phyloP scores from a whole-genome alignment of 306 rosid genomes.

The Hippophae tibetana region DNA sequence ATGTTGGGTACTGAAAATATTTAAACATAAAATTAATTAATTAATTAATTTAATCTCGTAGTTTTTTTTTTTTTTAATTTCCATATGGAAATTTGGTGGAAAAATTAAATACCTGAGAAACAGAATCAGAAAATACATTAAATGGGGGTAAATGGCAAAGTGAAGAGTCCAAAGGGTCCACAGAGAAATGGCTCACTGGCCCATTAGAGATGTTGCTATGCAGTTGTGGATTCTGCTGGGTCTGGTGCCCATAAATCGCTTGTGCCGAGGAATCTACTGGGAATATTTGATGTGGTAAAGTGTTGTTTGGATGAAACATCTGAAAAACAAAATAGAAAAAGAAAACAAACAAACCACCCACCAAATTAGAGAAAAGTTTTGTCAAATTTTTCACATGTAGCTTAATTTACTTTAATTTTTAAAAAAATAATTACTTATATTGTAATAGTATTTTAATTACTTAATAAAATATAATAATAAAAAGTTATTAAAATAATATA shows the following conservation, averaged over 20 bases:
- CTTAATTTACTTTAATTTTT: too few relatives aligned
- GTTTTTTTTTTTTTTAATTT: not conserved
- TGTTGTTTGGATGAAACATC: slow-evolving; percentile 57
- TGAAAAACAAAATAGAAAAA: slow-evolving; percentile 1
- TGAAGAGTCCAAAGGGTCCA: slow-evolving; percentile 56
- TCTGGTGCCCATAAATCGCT: slow-evolving; percentile 53
- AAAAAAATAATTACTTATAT: too few relatives aligned
- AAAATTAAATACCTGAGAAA: slow-evolving; percentile 44
- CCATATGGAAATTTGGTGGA: not conserved
- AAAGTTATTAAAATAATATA: too few relatives aligned
- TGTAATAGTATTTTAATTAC: too few relatives aligned
- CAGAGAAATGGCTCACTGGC: slow-evolving; percentile 32
- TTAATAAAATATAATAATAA: too few relatives aligned
- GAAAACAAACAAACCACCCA: slow-evolving; percentile 10
- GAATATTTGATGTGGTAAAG: slow-evolving; percentile 51
- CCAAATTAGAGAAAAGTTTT: slow-evolving; percentile 1
- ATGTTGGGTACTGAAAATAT: slow-evolving; percentile 46
- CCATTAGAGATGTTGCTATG: slow-evolving; percentile 44
- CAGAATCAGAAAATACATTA: slow-evolving; percentile 28
- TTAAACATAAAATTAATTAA: not conserved
- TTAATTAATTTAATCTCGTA: not conserved
- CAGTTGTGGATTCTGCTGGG: slow-evolving; percentile 40
- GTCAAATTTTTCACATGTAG: too few relatives aligned
- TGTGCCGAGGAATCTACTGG: slow-evolving; percentile 65
- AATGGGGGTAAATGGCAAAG: slow-evolving; percentile 43